Conservation (phyloP, 495 filamentous ascomycete genomes). For the Penicillium waksmanii region DNA sequence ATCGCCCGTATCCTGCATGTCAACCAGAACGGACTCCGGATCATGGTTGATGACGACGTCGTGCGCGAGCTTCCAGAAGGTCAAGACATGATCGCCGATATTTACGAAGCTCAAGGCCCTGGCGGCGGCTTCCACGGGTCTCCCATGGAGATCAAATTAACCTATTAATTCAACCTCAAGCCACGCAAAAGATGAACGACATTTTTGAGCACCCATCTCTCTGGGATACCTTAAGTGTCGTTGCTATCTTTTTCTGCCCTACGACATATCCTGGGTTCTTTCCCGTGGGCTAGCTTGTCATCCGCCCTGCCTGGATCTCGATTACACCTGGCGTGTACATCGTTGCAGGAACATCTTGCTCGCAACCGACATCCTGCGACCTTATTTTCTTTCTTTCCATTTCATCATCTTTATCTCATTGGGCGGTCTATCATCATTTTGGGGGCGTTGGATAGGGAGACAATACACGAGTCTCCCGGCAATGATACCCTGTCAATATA, state of each 20-base stretch:
- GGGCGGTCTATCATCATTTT: constrained; percentile 24
- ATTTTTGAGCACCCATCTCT: background rate
- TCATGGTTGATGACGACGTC: constrained; percentile 90
- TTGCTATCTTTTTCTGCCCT: background rate
- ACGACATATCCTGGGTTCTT: background rate
- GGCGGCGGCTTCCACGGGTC: constrained; percentile 20
- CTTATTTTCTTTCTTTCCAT: background rate
- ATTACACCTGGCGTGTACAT: constrained; percentile 19
- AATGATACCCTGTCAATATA: constrained; percentile 50
- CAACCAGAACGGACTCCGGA: constrained; percentile 71
- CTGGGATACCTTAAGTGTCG: background rate
- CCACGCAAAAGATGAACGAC: background rate
- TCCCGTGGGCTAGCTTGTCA: background rate
- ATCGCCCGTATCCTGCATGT: constrained; percentile 73
- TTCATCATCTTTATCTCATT: constrained; percentile 22
- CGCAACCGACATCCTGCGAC: constrained; percentile 3
- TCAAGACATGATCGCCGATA: constrained; percentile 81
- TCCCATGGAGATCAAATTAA: constrained; percentile 44
- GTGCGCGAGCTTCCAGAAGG: constrained; percentile 86
- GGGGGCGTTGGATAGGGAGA: constrained; percentile 49
- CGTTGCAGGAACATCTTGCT: background rate
- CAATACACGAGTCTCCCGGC: constrained; percentile 53
- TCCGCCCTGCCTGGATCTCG: constrained; percentile 1
- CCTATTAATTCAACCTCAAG: constrained; percentile 34
- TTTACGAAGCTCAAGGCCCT: constrained; percentile 43